Base-by-base conservation (phyloP, 345 rosid species). In the Populus pruinosa region DNA sequence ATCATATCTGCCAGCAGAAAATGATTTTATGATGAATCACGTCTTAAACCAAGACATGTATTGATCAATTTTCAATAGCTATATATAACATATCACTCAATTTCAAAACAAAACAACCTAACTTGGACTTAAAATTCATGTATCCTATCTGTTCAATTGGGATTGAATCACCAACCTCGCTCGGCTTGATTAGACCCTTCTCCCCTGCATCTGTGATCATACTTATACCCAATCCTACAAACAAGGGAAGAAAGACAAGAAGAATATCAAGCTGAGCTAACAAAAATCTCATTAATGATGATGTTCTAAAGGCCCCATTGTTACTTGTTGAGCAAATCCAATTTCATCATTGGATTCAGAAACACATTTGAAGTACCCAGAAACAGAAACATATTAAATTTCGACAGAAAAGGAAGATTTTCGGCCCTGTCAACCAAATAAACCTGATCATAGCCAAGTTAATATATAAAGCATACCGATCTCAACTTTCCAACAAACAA, bases 191-290 rank as follows among this genome's bases (percentile, higher is more conserved):
- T 68, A 89, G 89, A 61, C 91, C 92, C 81, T 90, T 82, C 82
- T 87, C 92, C 84, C 89, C 96, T 71, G 96, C 96, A 87, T 91
- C 96, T 72, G 77, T 61, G 47, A 91, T 90, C 96, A 91, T 91
- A 76, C 96, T 25, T 90, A 66, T 89, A 88, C 25, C 92, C 96
- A 82, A 90, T 90, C 86, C 96, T 91, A 49, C 67, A 85, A 59
- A 18, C 43, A 59, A 61, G 31, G 35, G 63, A 50, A 7, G 38
- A 70, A 65, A 41, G 61, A 62, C 41, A 71, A 9, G 61, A 20
- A 38, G 25, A 10, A 2, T 13, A 25, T 59, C 23, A 59, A n/a
- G 63, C 27, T 59, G 29, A 59, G 63, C 61, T 25, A 44, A 63
- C 35, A n/a, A 27, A 56, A 41, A 20, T 20, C 43, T 50, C 44